Evolutionary conservation across 345 rosid species (phyloP).

Genomic region (Eucalyptus sp.): DNA sequence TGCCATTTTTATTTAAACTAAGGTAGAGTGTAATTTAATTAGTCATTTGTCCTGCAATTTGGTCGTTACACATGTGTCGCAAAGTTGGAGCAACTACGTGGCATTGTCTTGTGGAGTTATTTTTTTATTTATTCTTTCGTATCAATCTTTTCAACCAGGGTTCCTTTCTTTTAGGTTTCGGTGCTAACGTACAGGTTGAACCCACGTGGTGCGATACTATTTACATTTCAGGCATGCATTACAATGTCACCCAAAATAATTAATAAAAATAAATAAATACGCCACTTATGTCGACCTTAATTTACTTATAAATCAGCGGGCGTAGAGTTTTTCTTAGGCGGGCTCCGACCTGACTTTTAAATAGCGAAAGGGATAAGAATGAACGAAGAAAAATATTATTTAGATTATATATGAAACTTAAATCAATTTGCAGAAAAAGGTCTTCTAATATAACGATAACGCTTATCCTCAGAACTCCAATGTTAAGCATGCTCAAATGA

Average conservation of each 20-base stretch:
- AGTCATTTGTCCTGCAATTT: neutral
- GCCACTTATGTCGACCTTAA: neutral
- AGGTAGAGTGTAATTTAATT: neutral
- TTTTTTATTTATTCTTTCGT: neutral
- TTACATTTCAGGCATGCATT: neutral
- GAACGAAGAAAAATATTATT: no score
- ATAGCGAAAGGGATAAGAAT: no score
- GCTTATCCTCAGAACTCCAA: rapidly evolving
- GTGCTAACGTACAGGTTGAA: neutral
- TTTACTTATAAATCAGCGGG: neutral
- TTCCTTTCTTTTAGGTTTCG: neutral
- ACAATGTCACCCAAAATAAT: neutral
- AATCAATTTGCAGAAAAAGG: neutral
- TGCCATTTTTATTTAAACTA: neutral
- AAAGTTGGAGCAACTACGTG: neutral
- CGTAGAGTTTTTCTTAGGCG: neutral
- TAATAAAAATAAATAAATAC: neutral
- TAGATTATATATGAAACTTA: no score
- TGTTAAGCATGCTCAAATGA: rapidly evolving
- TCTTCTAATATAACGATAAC: neutral
- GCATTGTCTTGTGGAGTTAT: neutral
- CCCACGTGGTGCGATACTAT: neutral
- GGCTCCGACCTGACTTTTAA: neutral
- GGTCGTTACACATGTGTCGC: neutral
- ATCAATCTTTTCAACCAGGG: neutral